These are phyloP conservation scores for Coemansia sp. DNA, from an alignment of 192 early-diverging fungal species.

Conservation along the genomic window DNA sequence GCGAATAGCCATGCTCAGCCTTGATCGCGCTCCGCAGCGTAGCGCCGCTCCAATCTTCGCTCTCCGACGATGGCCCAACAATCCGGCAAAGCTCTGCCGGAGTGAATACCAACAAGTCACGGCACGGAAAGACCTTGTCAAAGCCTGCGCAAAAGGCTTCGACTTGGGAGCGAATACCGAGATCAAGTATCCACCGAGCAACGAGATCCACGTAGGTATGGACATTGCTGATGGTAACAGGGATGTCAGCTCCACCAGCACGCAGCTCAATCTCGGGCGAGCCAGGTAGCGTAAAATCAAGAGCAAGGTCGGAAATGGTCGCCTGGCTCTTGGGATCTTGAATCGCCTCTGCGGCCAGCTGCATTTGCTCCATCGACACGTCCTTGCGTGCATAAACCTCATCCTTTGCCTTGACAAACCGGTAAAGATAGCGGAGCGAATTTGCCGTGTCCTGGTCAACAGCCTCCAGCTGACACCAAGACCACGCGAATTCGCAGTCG, in stretches of 20 bases:
- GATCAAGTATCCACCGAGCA: constrained; percentile 61
- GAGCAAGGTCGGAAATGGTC: constrained; percentile 61
- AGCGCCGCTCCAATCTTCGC: constrained; percentile 74
- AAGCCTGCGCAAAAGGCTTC: constrained; percentile 82
- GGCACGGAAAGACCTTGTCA: constrained; percentile 71
- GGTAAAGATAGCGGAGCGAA: constrained; percentile 65
- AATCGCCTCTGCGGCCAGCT: constrained; percentile 48
- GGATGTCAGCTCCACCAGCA: constrained; percentile 58
- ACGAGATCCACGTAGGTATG: constrained; percentile 70
- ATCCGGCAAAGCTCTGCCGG: constrained; percentile 69
- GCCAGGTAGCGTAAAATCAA: constrained; percentile 89
- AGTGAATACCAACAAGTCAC: constrained; percentile 67
- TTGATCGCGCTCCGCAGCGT: constrained; percentile 70
- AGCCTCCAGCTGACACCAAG: constrained; percentile 45
- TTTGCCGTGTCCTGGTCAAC: constrained; percentile 67
- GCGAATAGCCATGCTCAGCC: constrained; percentile 81
- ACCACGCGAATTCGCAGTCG: constrained; percentile 6
- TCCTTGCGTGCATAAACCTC: constrained; percentile 56
- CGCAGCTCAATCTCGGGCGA: constrained; percentile 69
- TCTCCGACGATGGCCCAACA: constrained; percentile 59
- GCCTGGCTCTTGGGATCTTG: constrained; percentile 51
- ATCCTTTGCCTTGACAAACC: constrained; percentile 62
- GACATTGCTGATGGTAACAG: constrained; percentile 82
- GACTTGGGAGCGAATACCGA: constrained; percentile 67
- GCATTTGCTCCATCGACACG: constrained; percentile 52